A percentile compares a stretch with the other conserved stretches of the same genome.
phyloP scores from a whole-genome alignment of 768 basidiomycete species.

The Amanita pallidorosea region DNA sequence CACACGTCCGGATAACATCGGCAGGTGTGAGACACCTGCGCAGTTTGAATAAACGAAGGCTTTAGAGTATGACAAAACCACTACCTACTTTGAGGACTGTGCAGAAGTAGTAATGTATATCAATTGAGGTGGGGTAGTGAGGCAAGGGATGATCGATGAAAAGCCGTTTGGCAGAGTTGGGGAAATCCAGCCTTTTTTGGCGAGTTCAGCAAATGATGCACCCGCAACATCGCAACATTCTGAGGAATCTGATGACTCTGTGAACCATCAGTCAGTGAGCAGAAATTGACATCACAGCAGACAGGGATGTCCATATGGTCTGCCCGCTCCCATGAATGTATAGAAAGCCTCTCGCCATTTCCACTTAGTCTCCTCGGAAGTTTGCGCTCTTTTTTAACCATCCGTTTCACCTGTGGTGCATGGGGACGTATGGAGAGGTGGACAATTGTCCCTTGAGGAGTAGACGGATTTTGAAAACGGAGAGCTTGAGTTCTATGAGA shows the following conservation, averaged over 20 bases:
- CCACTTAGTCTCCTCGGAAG: conserved; percentile 13
- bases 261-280: background rate
- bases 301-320: background rate
- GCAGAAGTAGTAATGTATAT: background rate
- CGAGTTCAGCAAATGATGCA: conserved; percentile 4
- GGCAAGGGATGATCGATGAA: background rate
- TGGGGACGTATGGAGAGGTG: conserved; percentile 64
- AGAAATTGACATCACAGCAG: background rate
- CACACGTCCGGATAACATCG: background rate
- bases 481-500: conserved; percentile 26
- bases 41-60: background rate
- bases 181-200: background rate
- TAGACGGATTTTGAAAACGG: conserved; percentile 22
- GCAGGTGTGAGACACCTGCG: background rate
- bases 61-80: background rate
- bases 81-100: no score
- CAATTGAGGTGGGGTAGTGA: background rate
- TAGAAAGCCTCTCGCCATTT: conserved; percentile 16
- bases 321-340: background rate
- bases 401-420: conserved; percentile 37
- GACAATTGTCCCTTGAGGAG: conserved; percentile 44
- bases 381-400: conserved; percentile 36
- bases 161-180: background rate
- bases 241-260: background rate
- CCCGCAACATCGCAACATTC: conserved; percentile 3